phyloP scores from a whole-genome alignment of 345 rosid species.

The Citrus glauca region DNA sequence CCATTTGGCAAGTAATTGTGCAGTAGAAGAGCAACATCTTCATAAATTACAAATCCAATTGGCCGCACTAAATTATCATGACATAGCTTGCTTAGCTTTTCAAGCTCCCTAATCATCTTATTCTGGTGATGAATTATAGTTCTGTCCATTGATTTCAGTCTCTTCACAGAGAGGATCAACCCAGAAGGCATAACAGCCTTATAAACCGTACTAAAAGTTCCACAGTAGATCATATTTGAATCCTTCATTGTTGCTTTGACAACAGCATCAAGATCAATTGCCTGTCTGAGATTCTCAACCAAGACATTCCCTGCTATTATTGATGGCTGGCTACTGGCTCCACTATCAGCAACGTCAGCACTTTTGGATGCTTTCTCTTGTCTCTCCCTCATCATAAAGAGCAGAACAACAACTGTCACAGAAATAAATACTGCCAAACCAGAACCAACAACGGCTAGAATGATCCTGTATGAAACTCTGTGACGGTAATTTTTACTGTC shows the following conservation, averaged over 20 bases:
- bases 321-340: slow-evolving; percentile 43
- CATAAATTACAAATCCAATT: slow-evolving; percentile 84
- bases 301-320: slow-evolving; percentile 79
- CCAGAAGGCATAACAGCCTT: slow-evolving; percentile 97
- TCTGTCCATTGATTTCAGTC: slow-evolving; percentile 81
- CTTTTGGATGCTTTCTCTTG: slow-evolving; percentile 79
- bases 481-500: slow-evolving; percentile 54
- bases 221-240: slow-evolving; percentile 68
- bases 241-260: slow-evolving; percentile 83
- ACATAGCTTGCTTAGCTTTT: slow-evolving; percentile 87
- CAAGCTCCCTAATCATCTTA: slow-evolving; percentile 97
- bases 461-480: slow-evolving; percentile 76
- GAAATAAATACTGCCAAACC: slow-evolving; percentile 84
- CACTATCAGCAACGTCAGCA: slow-evolving; percentile 43
- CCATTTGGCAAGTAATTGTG: slow-evolving; percentile 83
- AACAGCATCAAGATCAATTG: slow-evolving; percentile 81
- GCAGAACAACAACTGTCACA: slow-evolving; percentile 75
- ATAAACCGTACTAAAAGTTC: slow-evolving; percentile 89
- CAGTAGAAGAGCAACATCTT: slow-evolving; percentile 88
- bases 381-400: slow-evolving; percentile 93
- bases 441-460: slow-evolving; percentile 85
- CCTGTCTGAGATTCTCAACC: slow-evolving; percentile 83
- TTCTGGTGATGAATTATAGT: slow-evolving; percentile 79
- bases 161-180: slow-evolving; percentile 69
- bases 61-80: slow-evolving; percentile 83